phyloP scores from a whole-genome alignment of 1,284 basidiomycete genomes.

The Coniophora puteana region DNA sequence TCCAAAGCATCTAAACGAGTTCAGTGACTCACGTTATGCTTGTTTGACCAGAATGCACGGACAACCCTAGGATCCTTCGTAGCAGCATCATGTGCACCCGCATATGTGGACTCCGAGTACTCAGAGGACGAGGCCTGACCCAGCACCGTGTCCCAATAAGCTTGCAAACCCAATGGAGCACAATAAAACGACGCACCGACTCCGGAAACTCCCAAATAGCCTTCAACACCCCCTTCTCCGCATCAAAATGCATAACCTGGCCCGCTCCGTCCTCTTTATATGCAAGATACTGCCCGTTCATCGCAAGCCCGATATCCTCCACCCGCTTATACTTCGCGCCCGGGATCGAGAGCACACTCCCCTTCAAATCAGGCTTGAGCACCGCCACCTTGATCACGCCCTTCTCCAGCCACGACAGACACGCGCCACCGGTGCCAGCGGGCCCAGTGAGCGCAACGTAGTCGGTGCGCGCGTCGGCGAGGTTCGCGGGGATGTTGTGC shows the following conservation, averaged over 20 bases:
- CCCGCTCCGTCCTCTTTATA: constrained; percentile 51
- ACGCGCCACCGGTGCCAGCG: constrained; percentile 28
- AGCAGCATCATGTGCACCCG: constrained; percentile 61
- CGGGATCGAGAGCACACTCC: constrained; percentile 40
- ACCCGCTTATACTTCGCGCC: constrained; percentile 43
- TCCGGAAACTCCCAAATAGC: constrained; percentile 56
- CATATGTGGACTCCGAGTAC: constrained; percentile 49
- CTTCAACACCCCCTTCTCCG: constrained; percentile 37
- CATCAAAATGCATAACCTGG: constrained; percentile 47
- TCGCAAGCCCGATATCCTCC: constrained; percentile 50
- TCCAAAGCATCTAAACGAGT: constrained; percentile 6
- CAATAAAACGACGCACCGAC: constrained; percentile 39
- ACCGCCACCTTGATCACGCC: constrained; percentile 49
- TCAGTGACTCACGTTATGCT: constrained; percentile 43
- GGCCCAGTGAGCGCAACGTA: constrained; percentile 34
- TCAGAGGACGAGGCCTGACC: constrained; percentile 35
- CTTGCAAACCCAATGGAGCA: neutral
- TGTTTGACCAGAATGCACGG: constrained; percentile 72
- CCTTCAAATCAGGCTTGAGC: constrained; percentile 52
- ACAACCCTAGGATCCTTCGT: constrained; percentile 58
- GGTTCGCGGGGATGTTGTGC: constrained; percentile 54
- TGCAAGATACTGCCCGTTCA: constrained; percentile 49
- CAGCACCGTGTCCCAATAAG: constrained; percentile 7
- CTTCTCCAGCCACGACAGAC: constrained; percentile 68
- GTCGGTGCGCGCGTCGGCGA: constrained; percentile 44